These are phyloP conservation scores for Aspergillus bridgeri DNA, from an alignment of 495 filamentous ascomycete genomes.

Conservation along the genomic window DNA sequence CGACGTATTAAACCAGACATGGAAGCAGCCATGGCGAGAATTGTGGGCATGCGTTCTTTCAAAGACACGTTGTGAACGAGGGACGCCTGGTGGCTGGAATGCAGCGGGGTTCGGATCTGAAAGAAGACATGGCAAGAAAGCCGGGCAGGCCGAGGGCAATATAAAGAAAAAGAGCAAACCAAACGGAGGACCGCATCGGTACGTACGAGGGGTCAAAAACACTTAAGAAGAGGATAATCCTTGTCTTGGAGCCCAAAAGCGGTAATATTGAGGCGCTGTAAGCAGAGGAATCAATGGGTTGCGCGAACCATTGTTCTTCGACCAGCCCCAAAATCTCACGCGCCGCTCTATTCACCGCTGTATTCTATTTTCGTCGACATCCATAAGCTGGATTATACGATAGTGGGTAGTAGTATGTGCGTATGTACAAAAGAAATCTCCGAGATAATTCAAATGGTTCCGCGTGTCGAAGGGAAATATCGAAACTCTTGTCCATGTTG, in stretches of 20 bases:
- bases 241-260: conserved; percentile 12
- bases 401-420: background rate
- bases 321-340: background rate
- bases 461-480: background rate
- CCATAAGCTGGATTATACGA: background rate
- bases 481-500: background rate
- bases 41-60: background rate
- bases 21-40: background rate
- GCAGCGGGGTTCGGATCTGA: background rate
- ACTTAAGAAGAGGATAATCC: background rate
- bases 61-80: background rate
- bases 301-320: conserved; percentile 21
- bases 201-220: background rate
- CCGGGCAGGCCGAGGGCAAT: background rate
- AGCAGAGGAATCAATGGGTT: conserved; percentile 17
- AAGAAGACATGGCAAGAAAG: background rate
- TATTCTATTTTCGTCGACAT: background rate
- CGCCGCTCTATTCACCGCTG: background rate
- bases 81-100: background rate
- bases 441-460: background rate
- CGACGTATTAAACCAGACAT: background rate
- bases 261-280: conserved; percentile 23
- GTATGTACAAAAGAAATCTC: background rate
- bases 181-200: background rate
- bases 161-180: background rate